phyloP scores from a whole-genome alignment of 257 asterid species.

The Agastache rugosa region DNA sequence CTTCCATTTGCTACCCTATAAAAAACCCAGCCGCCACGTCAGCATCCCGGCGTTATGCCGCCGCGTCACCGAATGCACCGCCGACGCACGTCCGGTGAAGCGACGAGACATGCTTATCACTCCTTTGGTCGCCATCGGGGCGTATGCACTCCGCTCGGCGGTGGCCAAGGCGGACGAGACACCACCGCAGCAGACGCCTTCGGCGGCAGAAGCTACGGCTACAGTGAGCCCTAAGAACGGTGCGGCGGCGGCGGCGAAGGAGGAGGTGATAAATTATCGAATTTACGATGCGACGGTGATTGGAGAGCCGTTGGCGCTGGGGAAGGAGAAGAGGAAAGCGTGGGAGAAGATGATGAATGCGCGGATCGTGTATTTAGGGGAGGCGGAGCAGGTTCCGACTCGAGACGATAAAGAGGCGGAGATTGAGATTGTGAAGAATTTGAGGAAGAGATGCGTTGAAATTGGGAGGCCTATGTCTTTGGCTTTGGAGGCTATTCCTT shows the following conservation, averaged over 20 bases:
- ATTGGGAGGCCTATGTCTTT: conserved; percentile 58
- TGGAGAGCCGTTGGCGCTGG: conserved; percentile 74
- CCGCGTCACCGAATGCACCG: conserved; percentile 41
- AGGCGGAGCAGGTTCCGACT: conserved; percentile 86
- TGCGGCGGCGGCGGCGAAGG: conserved; percentile 42
- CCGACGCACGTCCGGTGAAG: conserved; percentile 24
- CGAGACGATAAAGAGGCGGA: conserved; percentile 79
- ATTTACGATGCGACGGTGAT: conserved; percentile 81
- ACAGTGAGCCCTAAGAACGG: conserved; percentile 19
- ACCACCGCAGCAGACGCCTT: background rate
- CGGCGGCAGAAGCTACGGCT: background rate
- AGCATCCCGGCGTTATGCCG: conserved; percentile 46
- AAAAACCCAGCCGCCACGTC: conserved; percentile 47
- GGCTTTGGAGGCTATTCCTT: conserved; percentile 85
- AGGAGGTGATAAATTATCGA: conserved; percentile 70
- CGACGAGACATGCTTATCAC: conserved; percentile 75
- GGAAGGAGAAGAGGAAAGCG: conserved; percentile 65
- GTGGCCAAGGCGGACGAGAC: conserved; percentile 79
- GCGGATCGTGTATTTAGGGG: conserved; percentile 81
- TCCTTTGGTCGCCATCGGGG: conserved; percentile 72
- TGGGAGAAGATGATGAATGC: conserved; percentile 90
- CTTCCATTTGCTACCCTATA: conserved; percentile 22
- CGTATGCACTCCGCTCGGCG: conserved; percentile 66
- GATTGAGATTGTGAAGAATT: conserved; percentile 70
- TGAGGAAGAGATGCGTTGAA: conserved; percentile 63